Evolutionary conservation across 2,329 filamentous ascomycete species (phyloP), one percentile per base, ranked within the genome.

Genomic region (Exophiala mesophila): DNA sequence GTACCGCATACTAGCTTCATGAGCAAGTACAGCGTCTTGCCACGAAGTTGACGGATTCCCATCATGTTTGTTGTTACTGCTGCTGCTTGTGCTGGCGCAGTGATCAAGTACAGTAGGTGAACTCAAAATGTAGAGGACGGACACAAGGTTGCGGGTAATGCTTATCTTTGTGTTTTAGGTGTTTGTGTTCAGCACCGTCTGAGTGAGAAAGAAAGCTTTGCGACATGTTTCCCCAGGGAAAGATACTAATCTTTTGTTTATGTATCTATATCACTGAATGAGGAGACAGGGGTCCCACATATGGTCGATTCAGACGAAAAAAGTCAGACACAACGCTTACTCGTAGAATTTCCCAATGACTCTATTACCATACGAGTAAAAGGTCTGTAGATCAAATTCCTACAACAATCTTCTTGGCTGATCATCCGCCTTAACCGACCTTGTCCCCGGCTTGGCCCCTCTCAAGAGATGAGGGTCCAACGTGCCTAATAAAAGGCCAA

Each of bases 1-100:
- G 61, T 55, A 44, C 57, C 47, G 33, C 44, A 47, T 8, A 49
- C 38, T 20, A 52, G 40, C 19, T 51, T 36, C 48, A 51, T 51
- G 33, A 49, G 19, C 38, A 37, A 39, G 41, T 45, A 51, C 20
- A 48, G 48, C 28, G n/a, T 40, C 16, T 38, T 37, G 21, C 45
- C 45, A n/a, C n/a, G n/a, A n/a, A n/a, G n/a, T n/a, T n/a, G n/a
- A n/a, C n/a, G n/a, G n/a, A n/a, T n/a, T n/a, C n/a, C n/a, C n/a
- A n/a, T n/a, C n/a, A n/a, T n/a, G n/a, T n/a, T n/a, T n/a, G n/a
- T n/a, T n/a, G n/a, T n/a, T n/a, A n/a, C n/a, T n/a, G n/a, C n/a
- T n/a, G n/a, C n/a, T n/a, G n/a, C n/a, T n/a, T n/a, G n/a, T n/a
- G n/a, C n/a, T n/a, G n/a, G n/a, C n/a, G n/a, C n/a, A n/a, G n/a